Base-by-base conservation (phyloP, 179 eudicot genomes). In the Sideroxylon spinosum region DNA sequence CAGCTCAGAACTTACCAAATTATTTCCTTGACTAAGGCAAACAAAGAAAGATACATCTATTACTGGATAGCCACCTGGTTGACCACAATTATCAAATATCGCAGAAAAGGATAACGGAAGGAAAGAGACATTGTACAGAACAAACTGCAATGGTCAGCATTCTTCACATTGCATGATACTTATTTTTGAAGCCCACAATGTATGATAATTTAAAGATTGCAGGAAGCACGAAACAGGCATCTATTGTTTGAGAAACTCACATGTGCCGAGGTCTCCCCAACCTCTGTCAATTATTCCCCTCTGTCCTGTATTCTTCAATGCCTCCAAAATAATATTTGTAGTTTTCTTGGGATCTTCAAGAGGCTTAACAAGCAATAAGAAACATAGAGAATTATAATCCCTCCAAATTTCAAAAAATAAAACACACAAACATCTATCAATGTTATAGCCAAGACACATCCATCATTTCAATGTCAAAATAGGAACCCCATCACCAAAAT, bases 271-370 rank as follows among this genome's bases (percentile, higher is more conserved):
- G 84, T 90, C 95, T 80, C 98, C 97, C 99, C 99, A 95, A 74
- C 99, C 99, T 67, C 92, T 89, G 80, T 86, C 95, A 68, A 95
- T 86, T 82, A 95, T 93, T 82, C 96, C 99, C 81, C 99, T 93
- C 64, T 93, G 98, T 75, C 93, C 98, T 50, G 99, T 92, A 55
- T 63, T 81, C 79, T 81, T 87, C 75, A 95, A 76, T 68, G 98
- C 98, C 89, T 91, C 97, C 83, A 92, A 85, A 86, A 95, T 89
- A 66, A 88, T 88, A 74, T 83, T 80, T 16, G 98, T 92, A 77
- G 89, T 90, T 81, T 81, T 88, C 75, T 77, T 89, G 59, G 99
- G 86, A 81, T 94, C 94, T 77, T 88, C 95, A 63, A 93, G 98
- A 76, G 95, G 93, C 98, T 93, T 32, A 68, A 59, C 55, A 81